Evolutionary conservation across 345 rosid species (phyloP), one percentile per base, ranked within the genome.

Genomic region (Eutrema japonicum): DNA sequence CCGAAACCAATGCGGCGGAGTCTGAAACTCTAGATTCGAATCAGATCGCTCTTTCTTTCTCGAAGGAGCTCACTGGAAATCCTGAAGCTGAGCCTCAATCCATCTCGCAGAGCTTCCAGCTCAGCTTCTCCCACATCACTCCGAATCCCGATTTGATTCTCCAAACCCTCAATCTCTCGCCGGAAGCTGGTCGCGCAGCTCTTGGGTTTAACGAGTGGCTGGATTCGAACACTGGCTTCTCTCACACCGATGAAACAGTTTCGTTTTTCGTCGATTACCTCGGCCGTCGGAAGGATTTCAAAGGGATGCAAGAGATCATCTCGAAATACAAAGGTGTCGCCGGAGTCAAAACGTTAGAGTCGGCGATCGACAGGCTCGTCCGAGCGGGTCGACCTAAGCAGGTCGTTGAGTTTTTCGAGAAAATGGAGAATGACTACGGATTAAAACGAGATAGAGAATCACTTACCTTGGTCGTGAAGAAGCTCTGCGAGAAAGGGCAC

Each of bases 281-380:
- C 8, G 99, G 99, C n/a, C 83, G 97, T 54, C 82, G 96, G 54
- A 95, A 83, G 65, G 99, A 95, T 85, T 90, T 95, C 85, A 89
- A 90, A 77, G 93, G 92, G 7, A 79, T 83, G 65, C 85, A 80
- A 35, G 96, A 92, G 33, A n/a, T 95, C 14, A 82, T 92, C 22
- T 40, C 77, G 11, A 77, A 75, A 7, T 82, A 83, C 77, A 88
- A 78, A 65, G 82, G 78, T 56, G 76, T 92, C 32, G 65, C 72
- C 7, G 96, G 98, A 29, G 38, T 55, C 37, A 88, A 83, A 77
- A 79, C 87, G 2, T 57, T 92, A 3, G 80, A 76, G 49, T 86
- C 89, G 0, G 83, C 81, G 49, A 69, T 95, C 64, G 91, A 90
- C 66, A 84, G 97, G 85, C 75, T 88, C 8, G 96, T 82, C 27